Evolutionary conservation across 2,329 filamentous ascomycete genomes (phyloP), one percentile per base, ranked within the genome.

Genomic region (Colletotrichum godetiae): DNA sequence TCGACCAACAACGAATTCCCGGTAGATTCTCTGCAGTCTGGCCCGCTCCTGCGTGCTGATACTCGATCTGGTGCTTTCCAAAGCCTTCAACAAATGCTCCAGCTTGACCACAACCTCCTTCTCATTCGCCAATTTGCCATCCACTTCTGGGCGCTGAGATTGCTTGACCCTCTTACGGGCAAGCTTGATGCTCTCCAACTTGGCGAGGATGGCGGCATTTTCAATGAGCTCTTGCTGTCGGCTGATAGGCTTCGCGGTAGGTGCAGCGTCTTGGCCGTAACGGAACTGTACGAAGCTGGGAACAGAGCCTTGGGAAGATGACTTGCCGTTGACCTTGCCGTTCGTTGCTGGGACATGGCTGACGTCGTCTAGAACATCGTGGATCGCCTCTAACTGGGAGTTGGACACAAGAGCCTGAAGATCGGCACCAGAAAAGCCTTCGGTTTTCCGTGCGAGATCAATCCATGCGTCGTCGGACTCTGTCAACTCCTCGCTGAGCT

Each of bases 351-450:
- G 42, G 62, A 61, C 35, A 75, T 78, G 22, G 78, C 79, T 31
- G 77, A 76, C 86, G 78, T 92, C 90, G 67, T 91, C 92, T 0
- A 99, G 89, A 2, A 97, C 92, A 77, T 98, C 95, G 80, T 99
- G 97, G 76, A 99, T 98, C 33, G 97, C 97, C 84, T 98, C 96
- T 6, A 99, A 89, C 81, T 99, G 97, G 0, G 97, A 95, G 77
- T 99, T 99, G 78, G 97, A 98, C 56, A 98, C 92, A 7, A 99
- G 89, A 0, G 96, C 97, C 82, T 99, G 97, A 4, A 99, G 86
- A 84, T 99, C 97, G 1, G 97, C 97, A 13, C 97, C 97, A 0
- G 94, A 97, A 81, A 97, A 98, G 11, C 97, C 97, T 72, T 97
- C 93, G 0, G 96, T 98, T 19, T 91, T 87, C 19, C 86, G 86